phyloP scores from a whole-genome alignment of 176 grass and related monocot species.

The Bonia amplexicaulis region DNA sequence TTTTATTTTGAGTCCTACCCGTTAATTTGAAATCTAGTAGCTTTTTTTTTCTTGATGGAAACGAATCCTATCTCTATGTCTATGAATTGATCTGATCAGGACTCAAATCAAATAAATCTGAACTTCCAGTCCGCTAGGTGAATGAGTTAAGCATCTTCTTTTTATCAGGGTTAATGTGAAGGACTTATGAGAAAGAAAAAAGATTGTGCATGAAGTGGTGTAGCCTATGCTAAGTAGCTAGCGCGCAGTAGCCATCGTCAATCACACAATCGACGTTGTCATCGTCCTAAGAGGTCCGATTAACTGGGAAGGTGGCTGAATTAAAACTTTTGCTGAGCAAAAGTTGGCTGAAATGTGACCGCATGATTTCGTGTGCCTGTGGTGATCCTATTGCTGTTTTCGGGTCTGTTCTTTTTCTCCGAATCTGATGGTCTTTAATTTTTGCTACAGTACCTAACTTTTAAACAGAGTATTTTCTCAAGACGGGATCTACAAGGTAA shows the following conservation, averaged over 20 bases:
- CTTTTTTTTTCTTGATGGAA: slow-evolving; percentile 1
- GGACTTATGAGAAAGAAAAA: neutral
- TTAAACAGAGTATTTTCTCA: too few relatives aligned
- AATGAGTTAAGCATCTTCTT: neutral
- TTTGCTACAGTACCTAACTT: too few relatives aligned
- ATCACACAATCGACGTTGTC: neutral
- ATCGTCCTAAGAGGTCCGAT: neutral
- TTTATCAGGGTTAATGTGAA: neutral
- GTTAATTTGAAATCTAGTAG: neutral
- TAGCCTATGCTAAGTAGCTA: neutral
- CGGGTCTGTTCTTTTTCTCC: too few relatives aligned
- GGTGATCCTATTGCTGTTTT: neutral
- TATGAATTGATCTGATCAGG: neutral
- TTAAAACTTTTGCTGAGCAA: neutral
- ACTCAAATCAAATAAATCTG: neutral
- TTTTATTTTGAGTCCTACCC: slow-evolving; percentile 6
- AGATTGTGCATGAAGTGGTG: neutral
- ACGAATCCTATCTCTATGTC: neutral
- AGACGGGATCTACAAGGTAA: too few relatives aligned
- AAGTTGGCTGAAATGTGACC: slow-evolving; percentile 17
- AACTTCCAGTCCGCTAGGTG: neutral
- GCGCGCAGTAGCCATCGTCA: neutral
- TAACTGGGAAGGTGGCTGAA: neutral
- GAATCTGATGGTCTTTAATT: too few relatives aligned
- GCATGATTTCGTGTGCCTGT: neutral